Base-by-base conservation (phyloP, 768 basidiomycete species). In the Lactarius vividus region DNA sequence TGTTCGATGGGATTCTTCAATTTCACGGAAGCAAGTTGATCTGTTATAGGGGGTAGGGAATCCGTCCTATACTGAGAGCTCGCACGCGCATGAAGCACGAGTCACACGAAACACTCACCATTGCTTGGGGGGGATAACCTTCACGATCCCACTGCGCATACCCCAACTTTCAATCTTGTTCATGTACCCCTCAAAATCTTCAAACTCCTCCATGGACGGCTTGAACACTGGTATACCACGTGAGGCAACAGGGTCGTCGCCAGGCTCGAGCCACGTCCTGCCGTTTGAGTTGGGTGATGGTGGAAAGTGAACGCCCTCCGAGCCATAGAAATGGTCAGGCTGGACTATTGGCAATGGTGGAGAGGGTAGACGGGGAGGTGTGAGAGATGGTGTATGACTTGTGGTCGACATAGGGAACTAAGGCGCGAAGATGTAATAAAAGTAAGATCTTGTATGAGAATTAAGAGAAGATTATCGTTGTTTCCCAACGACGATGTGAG, bases 141-240 rank as follows among this genome's bases (percentile, higher is more conserved):
- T 99, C 67, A 96, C 89, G 69, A 98, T 96, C 28, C 97, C 97
- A 69, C 93, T 94, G 64, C 82, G 82, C 74, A 82, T 84, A 1
- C 97, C 97, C 93, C 97, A 99, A 66, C 86, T 84, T 74, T 96
- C 94, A 54, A 98, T 83, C 66, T 78, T 85, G 69, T 85, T 88
- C 84, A 97, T 89, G 75, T 93, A 98, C 13, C 74, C 88, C 73
- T 99, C 96, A 75, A 98, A 98, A 77, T 95, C 92, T 67, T 81
- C 75, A 71, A 97, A 97, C 72, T 98, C 94, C 59, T 89, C 88
- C 86, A 96, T 89, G 2, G 90, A 86, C 10, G 97, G 97, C 74
- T 87, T 90, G 83, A 99, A 99, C 13, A 99, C 94, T 6, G 96
- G 97, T 55, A 98, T 96, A 42, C 96, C 97, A 57, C 91, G 89